Percentiles rank a stretch among this genome's conserved stretches.
These are phyloP conservation scores for Fraxinus ornus DNA, from an alignment of 305 asterid genomes.

Conservation along the genomic window DNA sequence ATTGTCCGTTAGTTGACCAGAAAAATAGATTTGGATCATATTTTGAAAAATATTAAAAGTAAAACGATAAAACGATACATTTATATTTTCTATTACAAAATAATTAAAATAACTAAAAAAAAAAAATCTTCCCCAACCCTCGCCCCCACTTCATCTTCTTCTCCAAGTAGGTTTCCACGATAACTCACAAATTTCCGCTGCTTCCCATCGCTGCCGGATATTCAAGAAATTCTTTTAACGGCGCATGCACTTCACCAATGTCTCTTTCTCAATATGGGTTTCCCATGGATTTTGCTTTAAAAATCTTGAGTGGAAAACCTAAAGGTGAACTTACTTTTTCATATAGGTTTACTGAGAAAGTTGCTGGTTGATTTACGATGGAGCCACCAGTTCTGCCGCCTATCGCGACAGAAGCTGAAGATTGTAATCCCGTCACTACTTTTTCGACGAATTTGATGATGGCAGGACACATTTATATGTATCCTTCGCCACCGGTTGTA, in stretches of 20 bases:
- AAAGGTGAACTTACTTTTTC: constrained; percentile 71
- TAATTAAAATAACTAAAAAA: too few species aligned
- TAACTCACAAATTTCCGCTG: constrained; percentile 3
- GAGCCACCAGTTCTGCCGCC: constrained; percentile 8
- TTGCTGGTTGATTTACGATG: constrained; percentile 11
- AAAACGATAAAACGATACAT: too few species aligned
- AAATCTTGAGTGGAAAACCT: constrained; percentile 45
- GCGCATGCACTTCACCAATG: constrained; percentile 65
- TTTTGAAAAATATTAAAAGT: too few species aligned
- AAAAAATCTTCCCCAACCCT: too few species aligned
- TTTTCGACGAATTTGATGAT: constrained; percentile 38
- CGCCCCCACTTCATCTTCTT: too few species aligned
- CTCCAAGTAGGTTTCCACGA: constrained; percentile 7
- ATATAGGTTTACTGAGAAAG: constrained; percentile 51
- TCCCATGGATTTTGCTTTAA: too few species aligned
- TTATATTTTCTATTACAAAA: too few species aligned
- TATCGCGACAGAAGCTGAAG: constrained; percentile 22
- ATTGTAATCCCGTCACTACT: constrained; percentile 37
- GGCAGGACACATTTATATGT: constrained; percentile 45
- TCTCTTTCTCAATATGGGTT: constrained; percentile 45
- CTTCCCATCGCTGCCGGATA: too few species aligned
- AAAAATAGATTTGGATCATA: too few species aligned
- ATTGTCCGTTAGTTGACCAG: too few species aligned
- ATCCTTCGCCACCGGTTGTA: constrained; percentile 38
- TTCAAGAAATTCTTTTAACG: constrained; percentile 9